Evolutionary conservation across 768 basidiomycete species (phyloP), one percentile per base, ranked within the genome.

Genomic region (Xerocomellus amylosporus): DNA sequence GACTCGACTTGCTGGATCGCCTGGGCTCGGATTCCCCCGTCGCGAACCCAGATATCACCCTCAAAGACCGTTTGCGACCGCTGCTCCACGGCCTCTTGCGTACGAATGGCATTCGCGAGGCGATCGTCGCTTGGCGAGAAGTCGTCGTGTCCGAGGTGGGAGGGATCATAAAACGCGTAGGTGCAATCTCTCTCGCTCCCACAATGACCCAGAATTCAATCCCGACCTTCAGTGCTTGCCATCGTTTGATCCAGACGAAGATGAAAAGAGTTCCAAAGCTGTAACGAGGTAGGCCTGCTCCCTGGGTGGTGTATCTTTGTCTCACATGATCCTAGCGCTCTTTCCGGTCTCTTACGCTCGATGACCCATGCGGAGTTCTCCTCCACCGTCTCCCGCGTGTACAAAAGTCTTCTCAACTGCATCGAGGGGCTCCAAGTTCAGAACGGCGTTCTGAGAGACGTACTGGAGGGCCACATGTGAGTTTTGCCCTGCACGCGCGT

Each of bases 51-150:
- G 70, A 81, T 53, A 66, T 79, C 56, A 75, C 75, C 1, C 65
- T 91, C 46, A 78, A 77, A 49, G 87, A 91, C 58, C 76, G 84
- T 30, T 62, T 93, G 37, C 79, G 79, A 26, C 93, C 93, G 3
- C 64, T 95, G 42, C 67, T 97, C 26, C 79, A 85, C 31, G 91
- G 90, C n/a, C 77, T 98, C 46, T 71, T 85, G 22, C 77, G 89
- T 55, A 89, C 90, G 1, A 81, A 78, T 40, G 88, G 86, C 4
- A 67, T 93, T 39, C 82, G 83, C 48, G 87, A 88, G 56, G 86
- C 83, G 1, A 74, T 83, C 28, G 59, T 80, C 12, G 80, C 82
- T 15, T 93, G 90, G 88, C 74, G 87, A 57, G 83, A 87, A 37
- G 79, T 83, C 5, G 86, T 84, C 17, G 70, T 90, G 55, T 71